Base-by-base conservation (phyloP, 441 rosid genomes). In the Isatis lusitanica region DNA sequence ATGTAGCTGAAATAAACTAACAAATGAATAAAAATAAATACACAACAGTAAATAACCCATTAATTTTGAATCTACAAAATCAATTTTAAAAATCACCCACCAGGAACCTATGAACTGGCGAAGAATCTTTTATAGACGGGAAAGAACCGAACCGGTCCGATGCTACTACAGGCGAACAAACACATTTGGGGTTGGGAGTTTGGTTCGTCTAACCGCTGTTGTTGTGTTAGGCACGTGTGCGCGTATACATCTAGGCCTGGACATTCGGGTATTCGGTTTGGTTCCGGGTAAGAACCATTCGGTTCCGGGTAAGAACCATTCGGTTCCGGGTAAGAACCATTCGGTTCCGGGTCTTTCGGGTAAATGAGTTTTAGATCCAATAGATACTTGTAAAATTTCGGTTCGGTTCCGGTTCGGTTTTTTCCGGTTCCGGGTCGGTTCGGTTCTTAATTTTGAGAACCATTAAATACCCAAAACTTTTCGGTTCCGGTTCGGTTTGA, bases 141-240 rank as follows among this genome's bases (percentile, higher is more conserved):
- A 58, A 58, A 58, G 15, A 65, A 57, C 52, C 51, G 52, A 9
- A 57, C 72, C 6, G 64, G 64, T 55, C 46, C 15, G 24, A 1
- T 8, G 10, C 40, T 10, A 8, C 24, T 44, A 62, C 69, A 39
- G 64, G 33, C 33, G 70, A 31, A 31, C 44, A 63, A 1, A 18
- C 3, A 44, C 36, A 43, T 55, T 68, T 57, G 58, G 9, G 74
- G 24, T 21, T 21, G 24, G 24, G 31, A 7, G 57, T 43, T 67
- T 9, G 67, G 67, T 66, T 66, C 62, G 18, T 39, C 18, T 43
- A 66, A 66, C 46, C 40, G 43, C 15, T 46, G 38, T 38, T 36
- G 26, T 39, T 58, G 43, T 48, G 60, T 21, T 9, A 9, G 46
- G 73, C 73, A 66, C 73, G 67, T 74, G 78, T 38, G 24, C 17